phyloP scores from a whole-genome alignment of 352 stramenopile species.

The Phytophthora fragariae region DNA sequence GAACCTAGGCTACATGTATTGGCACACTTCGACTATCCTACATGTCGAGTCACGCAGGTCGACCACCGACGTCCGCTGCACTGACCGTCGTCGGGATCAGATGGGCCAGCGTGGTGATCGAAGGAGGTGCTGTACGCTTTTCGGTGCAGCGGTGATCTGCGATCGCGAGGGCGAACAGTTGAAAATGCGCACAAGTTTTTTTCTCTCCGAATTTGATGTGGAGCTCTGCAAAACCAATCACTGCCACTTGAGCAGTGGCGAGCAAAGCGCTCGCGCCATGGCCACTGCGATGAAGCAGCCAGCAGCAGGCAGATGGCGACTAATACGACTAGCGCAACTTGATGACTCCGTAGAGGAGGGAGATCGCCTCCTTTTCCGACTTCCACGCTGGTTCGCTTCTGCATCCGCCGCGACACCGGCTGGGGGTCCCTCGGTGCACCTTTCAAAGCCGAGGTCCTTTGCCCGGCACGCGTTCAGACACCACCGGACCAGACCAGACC shows the following conservation, averaged over 20 bases:
- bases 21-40: too few relatives aligned
- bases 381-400: conserved; percentile 29
- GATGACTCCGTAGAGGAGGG: conserved; percentile 25
- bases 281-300: too few relatives aligned
- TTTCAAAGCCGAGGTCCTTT: conserved; percentile 6
- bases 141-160: not conserved
- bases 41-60: not conserved
- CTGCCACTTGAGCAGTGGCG: too few relatives aligned
- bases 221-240: too few relatives aligned
- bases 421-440: conserved; percentile 22
- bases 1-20: not conserved
- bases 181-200: too few relatives aligned
- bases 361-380: conserved; percentile 18
- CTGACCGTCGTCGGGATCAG: not conserved
- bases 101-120: conserved; percentile 1
- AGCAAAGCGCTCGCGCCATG: too few relatives aligned
- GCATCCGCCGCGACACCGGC: conserved; percentile 18
- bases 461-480: conserved; percentile 5
- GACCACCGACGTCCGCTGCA: not conserved
- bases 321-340: conserved; percentile 30
- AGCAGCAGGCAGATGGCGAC: too few relatives aligned
- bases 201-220: too few relatives aligned
- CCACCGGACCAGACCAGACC: conserved; percentile 26
- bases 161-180: not conserved
- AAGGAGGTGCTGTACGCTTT: not conserved